Evolutionary conservation across 1,139 yeast genomes (phyloP), one percentile per base, ranked within the genome.

Genomic region (Kodamaea sp.): DNA sequence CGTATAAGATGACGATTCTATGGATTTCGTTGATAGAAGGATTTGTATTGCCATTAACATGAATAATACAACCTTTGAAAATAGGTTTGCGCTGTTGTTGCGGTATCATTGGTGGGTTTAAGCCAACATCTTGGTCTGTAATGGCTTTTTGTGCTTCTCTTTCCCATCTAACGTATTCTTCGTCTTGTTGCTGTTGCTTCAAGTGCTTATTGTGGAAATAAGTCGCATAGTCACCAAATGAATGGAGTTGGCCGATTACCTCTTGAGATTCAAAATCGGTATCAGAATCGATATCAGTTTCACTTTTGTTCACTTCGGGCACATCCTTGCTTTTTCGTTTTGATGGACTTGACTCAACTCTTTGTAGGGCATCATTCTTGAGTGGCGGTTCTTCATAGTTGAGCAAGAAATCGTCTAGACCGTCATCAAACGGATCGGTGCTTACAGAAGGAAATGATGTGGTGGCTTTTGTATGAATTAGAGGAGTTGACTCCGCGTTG

Each of bases 11-110:
- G 5, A 92, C 81, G 47, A 86, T 54, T 41, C 81, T 73, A 53
- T 86, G 92, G 24, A 92, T 67, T 46, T 80, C 85, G 36, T 75
- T 67, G 10, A 88, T 73, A 6, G 92, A 79, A 0, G 97, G 97
- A 3, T 63, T 63, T 0, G 97, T 92, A 53, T 84, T 80, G 0
- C 98, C 98, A 54, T 89, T 90, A 20, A 92, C 88, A 55, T 83
- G 81, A 4, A 90, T 71, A 1, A 68, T 62, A 55, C 92, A 85
- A 2, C 74, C 79, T 37, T 62, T 52, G 54, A 92, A 89, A 0
- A 89, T 63, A 1, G 66, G 69, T 0, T 32, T 30, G 4, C 20
- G 20, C 20, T 3, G 20, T 15, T 15, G 20, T 15, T 15, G 20
- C 3, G 50, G 43, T 29, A 38, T 47, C 25, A n/a, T n/a, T n/a